Conservation (phyloP, 345 rosid species). For the Eucalyptus marginata region DNA sequence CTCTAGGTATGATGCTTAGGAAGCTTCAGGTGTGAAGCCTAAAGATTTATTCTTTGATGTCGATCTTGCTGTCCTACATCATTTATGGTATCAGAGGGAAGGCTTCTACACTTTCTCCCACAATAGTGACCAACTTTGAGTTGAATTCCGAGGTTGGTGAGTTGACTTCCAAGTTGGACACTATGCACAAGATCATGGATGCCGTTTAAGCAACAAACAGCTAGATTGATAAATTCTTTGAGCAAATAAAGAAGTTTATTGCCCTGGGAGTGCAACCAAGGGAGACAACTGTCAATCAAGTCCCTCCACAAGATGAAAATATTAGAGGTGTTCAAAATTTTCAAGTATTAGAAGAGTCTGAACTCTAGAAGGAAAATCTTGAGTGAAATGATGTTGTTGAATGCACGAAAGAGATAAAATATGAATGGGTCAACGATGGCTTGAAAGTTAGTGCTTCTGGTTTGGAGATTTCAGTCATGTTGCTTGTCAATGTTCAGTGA, state of each 20-base stretch:
- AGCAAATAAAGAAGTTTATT: neutral
- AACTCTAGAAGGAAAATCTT: neutral
- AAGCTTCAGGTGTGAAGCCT: neutral
- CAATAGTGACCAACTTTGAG: neutral
- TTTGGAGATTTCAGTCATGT: neutral
- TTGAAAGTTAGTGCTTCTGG: neutral
- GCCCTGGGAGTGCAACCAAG: neutral
- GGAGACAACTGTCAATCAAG: neutral
- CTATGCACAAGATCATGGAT: neutral
- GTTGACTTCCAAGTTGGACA: neutral
- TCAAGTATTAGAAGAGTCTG: neutral
- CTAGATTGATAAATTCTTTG: neutral
- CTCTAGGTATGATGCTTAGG: neutral
- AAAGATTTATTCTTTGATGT: neutral
- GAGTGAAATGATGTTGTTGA: neutral
- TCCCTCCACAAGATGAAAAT: neutral
- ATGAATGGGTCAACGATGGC: neutral
- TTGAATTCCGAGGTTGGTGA: neutral
- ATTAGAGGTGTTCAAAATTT: neutral
- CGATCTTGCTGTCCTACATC: neutral
- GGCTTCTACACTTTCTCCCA: neutral
- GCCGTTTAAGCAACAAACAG: neutral
- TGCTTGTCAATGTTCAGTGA: neutral
- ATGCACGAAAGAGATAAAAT: neutral
- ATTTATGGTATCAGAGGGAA: neutral